Conservation (phyloP, 1,284 basidiomycete species). For the Sporisorium scitamineum region DNA sequence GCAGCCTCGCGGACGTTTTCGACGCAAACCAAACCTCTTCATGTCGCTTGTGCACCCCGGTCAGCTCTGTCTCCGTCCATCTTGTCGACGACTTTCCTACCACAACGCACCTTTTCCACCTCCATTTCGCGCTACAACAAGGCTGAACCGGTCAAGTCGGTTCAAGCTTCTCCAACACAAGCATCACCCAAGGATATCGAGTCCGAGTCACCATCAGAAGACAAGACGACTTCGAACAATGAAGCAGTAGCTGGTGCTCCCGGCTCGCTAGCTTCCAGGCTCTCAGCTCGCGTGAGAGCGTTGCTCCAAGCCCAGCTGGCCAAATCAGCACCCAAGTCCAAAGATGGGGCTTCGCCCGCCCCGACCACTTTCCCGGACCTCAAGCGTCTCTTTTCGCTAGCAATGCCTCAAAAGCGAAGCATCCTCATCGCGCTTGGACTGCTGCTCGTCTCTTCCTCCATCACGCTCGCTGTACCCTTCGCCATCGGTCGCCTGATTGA, state of each 20-base stretch:
- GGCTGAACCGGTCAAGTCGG: constrained; percentile 10
- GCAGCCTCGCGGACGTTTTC: constrained; percentile 3
- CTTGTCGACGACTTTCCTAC: not conserved
- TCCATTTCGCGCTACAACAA: constrained; percentile 10
- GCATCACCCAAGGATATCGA: not conserved
- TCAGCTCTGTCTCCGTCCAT: not conserved
- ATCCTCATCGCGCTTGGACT: constrained; percentile 61
- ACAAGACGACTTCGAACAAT: not conserved
- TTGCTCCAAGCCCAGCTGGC: constrained; percentile 41
- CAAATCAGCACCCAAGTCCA: constrained; percentile 44
- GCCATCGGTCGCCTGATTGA: constrained; percentile 68
- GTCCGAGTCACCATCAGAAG: not conserved
- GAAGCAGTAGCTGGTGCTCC: not conserved
- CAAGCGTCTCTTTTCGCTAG: constrained; percentile 60
- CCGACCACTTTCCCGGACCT: constrained; percentile 63
- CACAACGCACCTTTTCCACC: constrained; percentile 16
- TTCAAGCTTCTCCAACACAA: constrained; percentile 1
- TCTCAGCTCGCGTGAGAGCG: constrained; percentile 22
- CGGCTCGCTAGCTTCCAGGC: constrained; percentile 19
- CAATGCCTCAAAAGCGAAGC: constrained; percentile 60
- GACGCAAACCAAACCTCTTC: not conserved
- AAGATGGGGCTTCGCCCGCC: constrained; percentile 34
- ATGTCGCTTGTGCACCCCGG: not conserved
- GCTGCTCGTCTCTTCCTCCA: constrained; percentile 71
- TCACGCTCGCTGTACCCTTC: constrained; percentile 76